These are phyloP conservation scores for Chaetomiaceae sp. DNA, from an alignment of 2,329 filamentous ascomycete genomes.

Conservation along the genomic window DNA sequence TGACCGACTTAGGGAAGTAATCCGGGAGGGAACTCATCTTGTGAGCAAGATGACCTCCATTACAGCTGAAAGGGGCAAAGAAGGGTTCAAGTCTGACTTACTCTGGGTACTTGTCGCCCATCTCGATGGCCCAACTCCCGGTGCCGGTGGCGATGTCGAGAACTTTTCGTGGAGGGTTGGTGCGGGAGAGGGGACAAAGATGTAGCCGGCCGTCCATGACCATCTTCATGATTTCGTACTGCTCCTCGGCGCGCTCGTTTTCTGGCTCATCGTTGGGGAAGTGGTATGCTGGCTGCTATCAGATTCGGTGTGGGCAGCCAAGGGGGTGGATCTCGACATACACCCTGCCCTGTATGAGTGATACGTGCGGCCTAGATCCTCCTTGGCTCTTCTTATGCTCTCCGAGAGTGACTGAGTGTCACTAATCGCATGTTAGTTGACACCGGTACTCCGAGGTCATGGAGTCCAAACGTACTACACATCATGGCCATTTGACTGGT, in stretches of 20 bases:
- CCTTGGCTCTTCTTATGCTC: slow-evolving; percentile 29
- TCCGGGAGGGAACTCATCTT: too few relatives aligned
- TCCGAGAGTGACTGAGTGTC: slow-evolving; percentile 30
- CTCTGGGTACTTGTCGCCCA: slow-evolving; percentile 58
- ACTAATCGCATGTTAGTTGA: slow-evolving; percentile 13
- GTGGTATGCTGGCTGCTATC: slow-evolving; percentile 29
- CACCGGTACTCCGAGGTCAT: not conserved
- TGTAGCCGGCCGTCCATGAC: slow-evolving; percentile 31
- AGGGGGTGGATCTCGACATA: slow-evolving; percentile 16
- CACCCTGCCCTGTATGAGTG: slow-evolving; percentile 32
- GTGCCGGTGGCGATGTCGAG: slow-evolving; percentile 46
- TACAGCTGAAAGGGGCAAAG: too few relatives aligned
- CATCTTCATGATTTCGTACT: slow-evolving; percentile 32
- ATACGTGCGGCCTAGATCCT: slow-evolving; percentile 33
- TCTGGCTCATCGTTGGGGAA: slow-evolving; percentile 34
- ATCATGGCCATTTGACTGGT: slow-evolving; percentile 13
- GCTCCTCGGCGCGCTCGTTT: slow-evolving; percentile 30
- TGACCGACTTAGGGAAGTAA: too few relatives aligned
- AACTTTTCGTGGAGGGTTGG: slow-evolving; percentile 29
- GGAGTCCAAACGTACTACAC: slow-evolving; percentile 14
- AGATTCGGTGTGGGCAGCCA: not conserved
- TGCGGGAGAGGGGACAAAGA: slow-evolving; percentile 30
- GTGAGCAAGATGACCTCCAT: too few relatives aligned
- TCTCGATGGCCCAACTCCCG: slow-evolving; percentile 63
- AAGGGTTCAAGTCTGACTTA: too few relatives aligned